Conservation (phyloP, 2,329 filamentous ascomycete species). For the Exutisphaerella laricina region DNA sequence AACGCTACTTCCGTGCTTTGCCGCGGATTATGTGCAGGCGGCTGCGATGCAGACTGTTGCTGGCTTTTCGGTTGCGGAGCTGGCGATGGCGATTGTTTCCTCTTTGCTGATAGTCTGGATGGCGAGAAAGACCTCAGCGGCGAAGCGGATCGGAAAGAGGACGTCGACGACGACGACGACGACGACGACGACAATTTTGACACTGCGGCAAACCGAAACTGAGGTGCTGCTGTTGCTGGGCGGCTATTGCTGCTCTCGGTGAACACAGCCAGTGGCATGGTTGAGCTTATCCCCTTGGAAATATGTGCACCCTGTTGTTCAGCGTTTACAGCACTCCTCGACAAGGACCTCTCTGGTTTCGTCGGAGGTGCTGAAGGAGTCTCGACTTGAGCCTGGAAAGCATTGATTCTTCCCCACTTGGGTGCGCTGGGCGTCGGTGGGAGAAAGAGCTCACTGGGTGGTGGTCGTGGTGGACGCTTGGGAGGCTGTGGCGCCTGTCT, state of each 20-base stretch:
- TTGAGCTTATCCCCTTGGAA: not conserved
- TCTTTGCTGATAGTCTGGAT: not conserved
- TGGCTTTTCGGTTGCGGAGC: not conserved
- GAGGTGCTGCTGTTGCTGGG: not conserved
- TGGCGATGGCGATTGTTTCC: not conserved
- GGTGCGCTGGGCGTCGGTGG: slow-evolving; percentile 5
- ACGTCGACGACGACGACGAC: not conserved
- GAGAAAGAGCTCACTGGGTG: slow-evolving; percentile 19
- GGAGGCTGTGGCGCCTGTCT: slow-evolving; percentile 19
- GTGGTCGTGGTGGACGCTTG: slow-evolving; percentile 20
- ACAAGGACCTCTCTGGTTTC: slow-evolving; percentile 16
- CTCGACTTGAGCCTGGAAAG: not conserved
- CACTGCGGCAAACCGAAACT: not conserved
- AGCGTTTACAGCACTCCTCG: not conserved
- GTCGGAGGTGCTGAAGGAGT: slow-evolving; percentile 13
- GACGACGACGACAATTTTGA: not conserved
- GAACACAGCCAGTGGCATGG: no score
- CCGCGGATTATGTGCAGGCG: no score
- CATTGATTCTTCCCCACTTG: not conserved
- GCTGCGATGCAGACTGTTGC: not conserved
- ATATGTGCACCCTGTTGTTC: not conserved
- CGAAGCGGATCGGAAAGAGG: not conserved
- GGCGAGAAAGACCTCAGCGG: not conserved
- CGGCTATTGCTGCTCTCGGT: not conserved
- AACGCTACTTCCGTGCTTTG: slow-evolving; percentile 1